Base-by-base conservation (phyloP, 108 stramenopile species). In the Discostella pseudostelligera region DNA sequence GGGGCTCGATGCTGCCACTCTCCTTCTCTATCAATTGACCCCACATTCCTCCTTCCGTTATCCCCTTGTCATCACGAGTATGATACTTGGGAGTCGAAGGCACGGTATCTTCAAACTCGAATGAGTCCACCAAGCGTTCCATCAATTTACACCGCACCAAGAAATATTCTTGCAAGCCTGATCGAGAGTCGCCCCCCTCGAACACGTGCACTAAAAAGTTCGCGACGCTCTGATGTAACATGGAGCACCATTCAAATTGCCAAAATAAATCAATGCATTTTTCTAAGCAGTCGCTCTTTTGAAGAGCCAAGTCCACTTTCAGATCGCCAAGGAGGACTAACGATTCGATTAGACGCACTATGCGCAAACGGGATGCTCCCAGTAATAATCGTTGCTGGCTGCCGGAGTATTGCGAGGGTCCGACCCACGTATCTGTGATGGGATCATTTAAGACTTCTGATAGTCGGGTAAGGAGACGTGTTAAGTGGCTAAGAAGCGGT, bases 151-250 rank as follows among this genome's bases (percentile, higher is more conserved):
- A 94, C 29, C 85, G 69, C 8, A 56, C 67, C 44, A 96, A 22
- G 47, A 97, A 87, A 61, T 95, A 92, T 21, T 86, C 72, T 69
- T 97, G 97, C 46, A 97, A 87, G 8, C 76, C 82, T 20, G 70
- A 72, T 47, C 97, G 56, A 29, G 67, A 47, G 20, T 85, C 87
- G 9, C 81, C 82, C 1, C 91, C 93, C 75, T 95, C 94, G 51
- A 93, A 85, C 20, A 97, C 86, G 56, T 95, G 88, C 13, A 96
- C 92, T 59, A 98, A 65, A 26, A 96, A 76, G 69, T 96, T 94
- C 14, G 96, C 89, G 12, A 94, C 94, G 59, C 89, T 89, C 63
- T 96, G 91, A 75, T 98, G 97, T 13, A 98, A 84, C 93, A 98
- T 90, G 39, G 87, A 90, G 62, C 94, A 91, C 83, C 89, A 92